phyloP scores from a whole-genome alignment of 257 asterid species.

The Solanum tacnaense region DNA sequence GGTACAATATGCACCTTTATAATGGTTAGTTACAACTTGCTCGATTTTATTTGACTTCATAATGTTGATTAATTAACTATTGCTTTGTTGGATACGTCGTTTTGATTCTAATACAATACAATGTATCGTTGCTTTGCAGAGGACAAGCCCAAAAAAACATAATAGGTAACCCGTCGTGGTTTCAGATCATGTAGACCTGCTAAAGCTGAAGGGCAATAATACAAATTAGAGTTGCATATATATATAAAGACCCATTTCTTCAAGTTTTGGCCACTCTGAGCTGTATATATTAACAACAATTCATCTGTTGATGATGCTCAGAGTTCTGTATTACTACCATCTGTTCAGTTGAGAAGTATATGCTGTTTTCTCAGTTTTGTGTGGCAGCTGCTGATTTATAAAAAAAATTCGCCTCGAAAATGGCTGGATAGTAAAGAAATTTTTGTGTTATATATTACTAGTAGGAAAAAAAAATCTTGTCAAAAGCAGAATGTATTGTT shows the following conservation, averaged over 20 bases:
- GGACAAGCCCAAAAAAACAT: conserved; percentile 18
- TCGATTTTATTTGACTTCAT: background rate
- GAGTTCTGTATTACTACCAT: background rate
- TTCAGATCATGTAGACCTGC: background rate
- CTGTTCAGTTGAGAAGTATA: background rate
- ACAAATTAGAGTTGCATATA: background rate
- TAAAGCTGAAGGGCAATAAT: background rate
- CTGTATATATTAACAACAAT: background rate
- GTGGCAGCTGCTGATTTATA: background rate
- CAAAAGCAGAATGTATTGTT: background rate
- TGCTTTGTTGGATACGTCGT: background rate
- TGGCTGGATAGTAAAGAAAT: background rate
- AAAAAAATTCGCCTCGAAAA: background rate
- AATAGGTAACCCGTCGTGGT: background rate
- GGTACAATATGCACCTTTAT: background rate
- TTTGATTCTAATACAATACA: background rate
- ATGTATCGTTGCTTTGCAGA: conserved; percentile 21
- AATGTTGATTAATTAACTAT: background rate
- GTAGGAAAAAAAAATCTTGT: background rate
- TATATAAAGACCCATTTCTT: background rate
- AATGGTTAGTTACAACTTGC: background rate
- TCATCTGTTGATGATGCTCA: background rate
- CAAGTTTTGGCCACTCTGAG: background rate
- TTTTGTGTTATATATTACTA: background rate
- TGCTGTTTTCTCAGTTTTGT: background rate